Percentiles rank a stretch among this genome's conserved stretches.
Conservation (phyloP, 2,329 filamentous ascomycete genomes). For the Hypoxylon sp. region DNA sequence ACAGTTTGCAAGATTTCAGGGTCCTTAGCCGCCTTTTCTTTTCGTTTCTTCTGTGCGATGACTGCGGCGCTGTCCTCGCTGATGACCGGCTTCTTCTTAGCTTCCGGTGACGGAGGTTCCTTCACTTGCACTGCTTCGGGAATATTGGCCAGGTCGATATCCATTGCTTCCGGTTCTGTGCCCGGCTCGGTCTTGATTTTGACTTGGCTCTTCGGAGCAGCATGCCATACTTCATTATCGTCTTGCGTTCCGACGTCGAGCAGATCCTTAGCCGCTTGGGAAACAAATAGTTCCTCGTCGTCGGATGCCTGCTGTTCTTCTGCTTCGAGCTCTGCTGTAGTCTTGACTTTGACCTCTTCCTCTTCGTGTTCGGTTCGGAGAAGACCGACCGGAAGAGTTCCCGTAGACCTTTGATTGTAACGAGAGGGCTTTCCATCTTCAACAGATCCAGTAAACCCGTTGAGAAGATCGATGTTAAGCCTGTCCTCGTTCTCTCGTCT, state of each 20-base stretch:
- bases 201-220: slow-evolving; percentile 54
- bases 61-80: slow-evolving; percentile 35
- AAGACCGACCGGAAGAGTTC: slow-evolving; percentile 69
- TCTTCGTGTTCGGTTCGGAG: slow-evolving; percentile 69
- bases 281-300: slow-evolving; percentile 64
- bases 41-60: slow-evolving; percentile 51
- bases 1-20: slow-evolving; percentile 49
- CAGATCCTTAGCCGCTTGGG: slow-evolving; percentile 54
- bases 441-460: slow-evolving; percentile 60
- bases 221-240: slow-evolving; percentile 62
- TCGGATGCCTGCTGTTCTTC: slow-evolving; percentile 62
- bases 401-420: slow-evolving; percentile 50
- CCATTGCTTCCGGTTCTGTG: slow-evolving; percentile 56
- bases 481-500: slow-evolving; percentile 63
- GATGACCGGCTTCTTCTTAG: slow-evolving; percentile 52
- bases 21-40: slow-evolving; percentile 52
- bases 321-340: slow-evolving; percentile 70
- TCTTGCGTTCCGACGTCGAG: slow-evolving; percentile 50
- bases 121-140: slow-evolving; percentile 53
- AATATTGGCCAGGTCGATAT: slow-evolving; percentile 61
- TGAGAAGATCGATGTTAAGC: slow-evolving; percentile 71
- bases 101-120: slow-evolving; percentile 53
- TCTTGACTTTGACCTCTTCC: slow-evolving; percentile 67
- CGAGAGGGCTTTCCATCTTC: slow-evolving; percentile 61
- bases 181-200: slow-evolving; percentile 63